Conservation (phyloP, 768 basidiomycete genomes). For the Tubosaeta brunneosetosa region DNA sequence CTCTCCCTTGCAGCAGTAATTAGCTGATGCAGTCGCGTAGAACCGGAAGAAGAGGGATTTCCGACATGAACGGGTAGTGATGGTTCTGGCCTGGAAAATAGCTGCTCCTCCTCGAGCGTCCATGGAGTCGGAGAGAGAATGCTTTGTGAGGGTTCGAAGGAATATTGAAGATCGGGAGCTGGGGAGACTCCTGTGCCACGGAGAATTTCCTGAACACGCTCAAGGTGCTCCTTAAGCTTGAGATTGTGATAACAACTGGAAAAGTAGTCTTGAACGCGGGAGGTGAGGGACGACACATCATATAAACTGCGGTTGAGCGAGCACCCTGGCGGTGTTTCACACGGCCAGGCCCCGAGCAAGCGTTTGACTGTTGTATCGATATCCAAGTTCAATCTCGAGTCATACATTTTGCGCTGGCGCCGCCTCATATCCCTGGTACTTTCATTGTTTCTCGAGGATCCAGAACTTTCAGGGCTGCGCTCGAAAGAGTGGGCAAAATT, state of each 20-base stretch:
- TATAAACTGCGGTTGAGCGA: slow-evolving; percentile 1
- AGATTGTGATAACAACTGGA: slow-evolving; percentile 11
- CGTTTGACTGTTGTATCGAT: background rate
- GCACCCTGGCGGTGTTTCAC: slow-evolving; percentile 5
- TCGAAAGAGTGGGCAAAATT: background rate
- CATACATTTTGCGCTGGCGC: slow-evolving; percentile 4
- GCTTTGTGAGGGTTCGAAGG: background rate
- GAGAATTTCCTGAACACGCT: background rate
- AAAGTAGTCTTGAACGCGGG: slow-evolving; percentile 2
- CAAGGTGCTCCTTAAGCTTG: slow-evolving; percentile 2
- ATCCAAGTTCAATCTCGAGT: background rate
- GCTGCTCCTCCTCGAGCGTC: background rate
- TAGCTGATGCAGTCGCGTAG: background rate
- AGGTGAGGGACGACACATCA: background rate
- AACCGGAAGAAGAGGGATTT: background rate
- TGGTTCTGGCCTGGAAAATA: background rate
- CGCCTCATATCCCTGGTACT: background rate
- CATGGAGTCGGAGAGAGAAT: background rate
- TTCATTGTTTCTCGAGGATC: background rate
- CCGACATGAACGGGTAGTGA: background rate
- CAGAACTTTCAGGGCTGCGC: slow-evolving; percentile 3
- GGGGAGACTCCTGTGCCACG: background rate
- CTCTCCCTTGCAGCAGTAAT: background rate
- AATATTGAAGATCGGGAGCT: background rate
- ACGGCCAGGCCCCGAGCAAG: slow-evolving; percentile 16